These are phyloP conservation scores for Sanghuangporus sanghuang DNA, from an alignment of 1,284 basidiomycete genomes.

Conservation along the genomic window DNA sequence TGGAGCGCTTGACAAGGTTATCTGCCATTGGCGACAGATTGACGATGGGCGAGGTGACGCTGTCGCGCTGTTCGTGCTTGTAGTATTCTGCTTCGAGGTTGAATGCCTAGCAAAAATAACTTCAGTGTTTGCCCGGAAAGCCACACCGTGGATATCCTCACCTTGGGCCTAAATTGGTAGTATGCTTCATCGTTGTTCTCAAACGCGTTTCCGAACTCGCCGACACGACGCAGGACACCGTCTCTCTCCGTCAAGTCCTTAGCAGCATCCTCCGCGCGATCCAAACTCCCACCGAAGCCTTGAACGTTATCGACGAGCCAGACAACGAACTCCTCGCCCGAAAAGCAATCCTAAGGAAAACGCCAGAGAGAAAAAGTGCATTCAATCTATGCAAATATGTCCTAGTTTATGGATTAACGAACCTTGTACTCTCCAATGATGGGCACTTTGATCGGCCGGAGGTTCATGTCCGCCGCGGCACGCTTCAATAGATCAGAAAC, in stretches of 20 bases:
- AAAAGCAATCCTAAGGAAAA: slow-evolving; percentile 56
- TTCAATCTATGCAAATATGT: not conserved
- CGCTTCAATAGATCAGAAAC: slow-evolving; percentile 65
- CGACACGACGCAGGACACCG: slow-evolving; percentile 69
- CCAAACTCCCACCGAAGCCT: slow-evolving; percentile 66
- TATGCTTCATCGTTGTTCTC: slow-evolving; percentile 70
- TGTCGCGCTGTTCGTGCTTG: slow-evolving; percentile 25
- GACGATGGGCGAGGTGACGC: slow-evolving; percentile 31
- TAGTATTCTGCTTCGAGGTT: slow-evolving; percentile 44
- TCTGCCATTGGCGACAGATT: slow-evolving; percentile 44
- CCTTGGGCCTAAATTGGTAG: slow-evolving; percentile 77
- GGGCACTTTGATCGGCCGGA: slow-evolving; percentile 67
- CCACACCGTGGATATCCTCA: slow-evolving; percentile 25
- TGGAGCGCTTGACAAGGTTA: slow-evolving; percentile 61
- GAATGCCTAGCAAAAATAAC: slow-evolving; percentile 50
- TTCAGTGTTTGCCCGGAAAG: not conserved
- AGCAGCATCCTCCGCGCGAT: slow-evolving; percentile 77
- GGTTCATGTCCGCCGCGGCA: slow-evolving; percentile 57
- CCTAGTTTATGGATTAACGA: not conserved
- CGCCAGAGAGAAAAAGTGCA: not conserved
- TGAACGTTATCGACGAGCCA: slow-evolving; percentile 71
- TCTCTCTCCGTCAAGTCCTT: slow-evolving; percentile 71
- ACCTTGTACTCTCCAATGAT: slow-evolving; percentile 79
- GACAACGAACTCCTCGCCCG: slow-evolving; percentile 72
- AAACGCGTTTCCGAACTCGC: slow-evolving; percentile 76